A percentile compares a stretch with the other conserved stretches of the same genome.
Conservation (phyloP, 2,329 filamentous ascomycete species). For the Ceratocystis albifundus region DNA sequence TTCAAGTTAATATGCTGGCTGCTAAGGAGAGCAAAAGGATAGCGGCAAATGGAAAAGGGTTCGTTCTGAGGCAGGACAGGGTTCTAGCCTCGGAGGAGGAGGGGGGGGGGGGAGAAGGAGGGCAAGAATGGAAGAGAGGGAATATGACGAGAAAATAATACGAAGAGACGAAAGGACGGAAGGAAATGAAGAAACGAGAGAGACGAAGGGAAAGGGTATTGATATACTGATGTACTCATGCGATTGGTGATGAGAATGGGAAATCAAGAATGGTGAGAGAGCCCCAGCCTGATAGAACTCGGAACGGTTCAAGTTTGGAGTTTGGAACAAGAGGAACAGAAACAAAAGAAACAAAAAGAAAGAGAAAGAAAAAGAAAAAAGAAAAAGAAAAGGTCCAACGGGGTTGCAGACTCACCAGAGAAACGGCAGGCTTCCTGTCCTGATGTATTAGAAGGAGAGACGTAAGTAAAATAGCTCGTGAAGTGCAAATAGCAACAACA, state of each 20-base stretch:
- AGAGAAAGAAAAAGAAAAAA: not conserved
- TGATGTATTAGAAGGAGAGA: too few relatives aligned
- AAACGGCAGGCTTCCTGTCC: too few relatives aligned
- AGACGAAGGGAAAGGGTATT: not conserved
- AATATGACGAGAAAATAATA: not conserved
- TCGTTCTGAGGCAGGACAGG: not conserved
- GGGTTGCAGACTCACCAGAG: not conserved
- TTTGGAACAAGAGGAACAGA: not conserved
- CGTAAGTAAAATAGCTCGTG: not conserved
- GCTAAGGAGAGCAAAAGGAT: too few relatives aligned
- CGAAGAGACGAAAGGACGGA: not conserved
- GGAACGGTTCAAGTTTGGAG: not conserved
- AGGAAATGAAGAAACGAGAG: not conserved
- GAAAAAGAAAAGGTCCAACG: not conserved
- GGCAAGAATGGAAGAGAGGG: not conserved
- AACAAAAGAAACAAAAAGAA: not conserved
- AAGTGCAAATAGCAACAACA: not conserved
- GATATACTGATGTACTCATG: not conserved
- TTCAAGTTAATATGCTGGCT: too few relatives aligned
- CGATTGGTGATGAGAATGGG: not conserved
- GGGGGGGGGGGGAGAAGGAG: too few relatives aligned
- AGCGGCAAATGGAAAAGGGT: too few relatives aligned
- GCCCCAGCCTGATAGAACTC: not conserved
- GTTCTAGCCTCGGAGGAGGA: not conserved
- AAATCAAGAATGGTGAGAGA: not conserved